Evolutionary conservation across 2,329 filamentous ascomycete genomes (phyloP).

Genomic region (Fusarium papillatum): DNA sequence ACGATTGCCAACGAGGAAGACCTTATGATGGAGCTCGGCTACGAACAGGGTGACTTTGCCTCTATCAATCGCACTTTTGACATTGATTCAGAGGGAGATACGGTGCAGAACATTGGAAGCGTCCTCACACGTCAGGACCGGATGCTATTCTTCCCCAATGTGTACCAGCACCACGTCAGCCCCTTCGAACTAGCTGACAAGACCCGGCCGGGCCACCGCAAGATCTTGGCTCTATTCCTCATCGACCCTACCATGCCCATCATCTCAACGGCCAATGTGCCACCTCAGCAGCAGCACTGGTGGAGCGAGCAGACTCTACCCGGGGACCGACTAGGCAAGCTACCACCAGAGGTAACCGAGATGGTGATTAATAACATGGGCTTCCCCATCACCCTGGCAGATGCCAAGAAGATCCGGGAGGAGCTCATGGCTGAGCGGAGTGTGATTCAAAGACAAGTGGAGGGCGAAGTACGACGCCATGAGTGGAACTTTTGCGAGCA

Average conservation of each 20-base stretch:
- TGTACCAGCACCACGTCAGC: constrained; percentile 64
- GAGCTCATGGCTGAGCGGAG: constrained; percentile 33
- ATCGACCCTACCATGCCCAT: constrained; percentile 67
- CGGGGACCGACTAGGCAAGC: constrained; percentile 10
- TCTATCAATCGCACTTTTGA: constrained; percentile 53
- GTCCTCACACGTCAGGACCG: constrained; percentile 62
- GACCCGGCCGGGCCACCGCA: constrained; percentile 67
- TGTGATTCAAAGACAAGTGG: background rate
- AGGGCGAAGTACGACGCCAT: background rate
- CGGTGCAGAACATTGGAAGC: constrained; percentile 57
- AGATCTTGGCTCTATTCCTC: constrained; percentile 72
- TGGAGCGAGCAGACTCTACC: constrained; percentile 37
- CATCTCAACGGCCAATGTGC: constrained; percentile 59
- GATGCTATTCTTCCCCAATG: constrained; percentile 69
- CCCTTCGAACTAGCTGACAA: constrained; percentile 66
- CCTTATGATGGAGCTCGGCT: constrained; percentile 37
- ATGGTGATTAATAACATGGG: constrained; percentile 32
- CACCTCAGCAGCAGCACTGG: constrained; percentile 58
- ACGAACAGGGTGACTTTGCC: constrained; percentile 50
- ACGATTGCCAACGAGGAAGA: constrained; percentile 53
- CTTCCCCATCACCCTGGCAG: constrained; percentile 30
- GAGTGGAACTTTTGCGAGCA: constrained; percentile 38
- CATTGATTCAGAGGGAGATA: constrained; percentile 34
- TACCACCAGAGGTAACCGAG: constrained; percentile 26
- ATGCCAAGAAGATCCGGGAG: constrained; percentile 27